Evolutionary conservation across 768 basidiomycete species (phyloP), one percentile per base, ranked within the genome.

Genomic region (Postia placenta): DNA sequence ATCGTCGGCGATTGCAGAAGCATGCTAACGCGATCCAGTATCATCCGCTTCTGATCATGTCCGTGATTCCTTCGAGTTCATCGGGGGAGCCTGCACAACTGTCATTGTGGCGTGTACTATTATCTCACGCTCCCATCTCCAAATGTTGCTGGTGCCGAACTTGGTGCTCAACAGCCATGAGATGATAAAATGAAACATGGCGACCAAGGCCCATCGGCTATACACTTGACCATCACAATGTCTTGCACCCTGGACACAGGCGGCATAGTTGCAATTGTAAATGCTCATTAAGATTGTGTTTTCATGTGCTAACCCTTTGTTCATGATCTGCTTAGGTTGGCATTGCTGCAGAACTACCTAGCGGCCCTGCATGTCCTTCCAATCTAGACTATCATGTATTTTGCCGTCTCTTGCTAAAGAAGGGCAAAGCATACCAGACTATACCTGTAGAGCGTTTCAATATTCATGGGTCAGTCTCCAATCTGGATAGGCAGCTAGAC

Each of bases 341-440:
- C 27, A 60, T 73, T 26, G 64, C 72, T 24, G 64, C 64, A 19
- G 65, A 71, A 49, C 60, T 73, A n/a, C 72, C 72, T 1, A 63
- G 63, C 37, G 72, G 70, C 15, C 54, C 57, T 19, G 46, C 48
- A 5, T 28, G 26, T 27, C 25, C 26, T 3, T 45, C 45, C 25
- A 70, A 72, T 51, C 57, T 72, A 17, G 64, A 67, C 56, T 63
- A 69, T 48, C 38, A 63, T 14, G 43, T 58, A 5, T 70, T 72
- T 52, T 69, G 63, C 51, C 58, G 68, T n/a, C 71, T 72, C 50
- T 57, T 72, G 19, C 50, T 71, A 11, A 46, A 60, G 28, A 55
- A 60, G 7, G 50, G 58, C 20, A 63, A 71, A 47, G 63, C 69
- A 2, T 64, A 62, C 44, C 64, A 67, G 50, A 42, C 50, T 20